phyloP scores from a whole-genome alignment of 352 stramenopile genomes.

The Elongisporangium anandrum region DNA sequence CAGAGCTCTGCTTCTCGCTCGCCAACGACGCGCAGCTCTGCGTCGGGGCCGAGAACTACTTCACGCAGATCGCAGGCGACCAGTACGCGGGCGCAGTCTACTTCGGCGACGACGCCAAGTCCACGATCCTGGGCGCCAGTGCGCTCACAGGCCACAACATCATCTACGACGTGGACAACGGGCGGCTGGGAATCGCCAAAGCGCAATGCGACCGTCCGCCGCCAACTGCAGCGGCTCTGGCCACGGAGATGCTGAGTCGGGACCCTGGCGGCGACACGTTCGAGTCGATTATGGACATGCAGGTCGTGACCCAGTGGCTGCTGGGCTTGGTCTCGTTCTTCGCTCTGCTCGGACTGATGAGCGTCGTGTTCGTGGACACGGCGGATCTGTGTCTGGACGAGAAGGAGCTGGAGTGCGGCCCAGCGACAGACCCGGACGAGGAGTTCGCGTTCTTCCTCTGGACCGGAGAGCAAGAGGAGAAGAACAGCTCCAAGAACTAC shows the following conservation, averaged over 20 bases:
- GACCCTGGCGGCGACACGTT: conserved; percentile 65
- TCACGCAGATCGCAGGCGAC: conserved; percentile 25
- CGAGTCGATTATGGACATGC: conserved; percentile 21
- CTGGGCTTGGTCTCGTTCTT: conserved; percentile 33
- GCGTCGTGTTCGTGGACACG: conserved; percentile 42
- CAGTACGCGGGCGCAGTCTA: conserved; percentile 65
- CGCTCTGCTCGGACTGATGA: conserved; percentile 42
- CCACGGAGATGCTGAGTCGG: conserved; percentile 41
- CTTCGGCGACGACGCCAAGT: conserved; percentile 55
- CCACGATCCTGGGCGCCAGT: conserved; percentile 70
- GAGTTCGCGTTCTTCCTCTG: conserved; percentile 56
- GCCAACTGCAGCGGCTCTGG: conserved; percentile 3
- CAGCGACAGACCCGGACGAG: conserved; percentile 3
- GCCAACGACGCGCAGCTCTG: conserved; percentile 54
- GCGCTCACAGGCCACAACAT: conserved; percentile 66
- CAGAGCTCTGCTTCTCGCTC: conserved; percentile 66
- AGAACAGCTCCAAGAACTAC: conserved; percentile 6
- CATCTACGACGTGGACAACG: conserved; percentile 75
- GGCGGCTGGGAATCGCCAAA: conserved; percentile 54
- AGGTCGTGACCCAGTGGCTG: conserved; percentile 36
- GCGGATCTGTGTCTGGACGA: conserved; percentile 1
- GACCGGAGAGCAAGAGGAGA: conserved; percentile 22
- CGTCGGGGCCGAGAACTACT: conserved; percentile 44
- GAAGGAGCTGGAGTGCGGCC: neutral
- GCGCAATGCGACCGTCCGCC: conserved; percentile 39